phyloP scores from a whole-genome alignment of 805 yeast genomes.

The Myxozyma neotropica region DNA sequence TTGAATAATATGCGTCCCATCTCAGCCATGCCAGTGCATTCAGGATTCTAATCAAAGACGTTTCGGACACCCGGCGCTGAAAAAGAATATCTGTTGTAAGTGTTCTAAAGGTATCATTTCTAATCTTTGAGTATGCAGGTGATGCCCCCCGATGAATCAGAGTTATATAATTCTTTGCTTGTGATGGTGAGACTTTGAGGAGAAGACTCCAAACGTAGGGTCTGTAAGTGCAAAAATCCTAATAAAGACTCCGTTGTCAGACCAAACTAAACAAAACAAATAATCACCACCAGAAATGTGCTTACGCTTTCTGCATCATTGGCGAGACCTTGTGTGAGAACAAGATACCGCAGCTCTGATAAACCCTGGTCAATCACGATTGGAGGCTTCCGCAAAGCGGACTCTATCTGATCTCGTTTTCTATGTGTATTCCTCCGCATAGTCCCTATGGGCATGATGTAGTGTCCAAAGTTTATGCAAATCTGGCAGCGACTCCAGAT shows the following conservation, averaged over 20 bases:
- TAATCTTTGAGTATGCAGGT: slow-evolving; percentile 64
- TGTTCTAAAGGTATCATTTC: slow-evolving; percentile 84
- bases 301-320: slow-evolving; percentile 26
- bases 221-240: slow-evolving; percentile 64
- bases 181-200: slow-evolving; percentile 60
- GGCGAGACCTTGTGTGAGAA: slow-evolving; percentile 29
- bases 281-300: too few species aligned
- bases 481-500: too few species aligned
- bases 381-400: slow-evolving; percentile 25
- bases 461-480: not conserved
- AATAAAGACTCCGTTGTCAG: too few species aligned
- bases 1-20: slow-evolving; percentile 15
- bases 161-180: slow-evolving; percentile 57
- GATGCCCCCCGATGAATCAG: slow-evolving; percentile 62
- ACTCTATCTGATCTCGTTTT: slow-evolving; percentile 21
- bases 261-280: not conserved
- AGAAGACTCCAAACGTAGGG: slow-evolving; percentile 81
- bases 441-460: not conserved
- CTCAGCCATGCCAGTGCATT: slow-evolving; percentile 63
- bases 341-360: slow-evolving; percentile 30
- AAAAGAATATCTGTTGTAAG: slow-evolving; percentile 72
- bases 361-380: slow-evolving; percentile 25
- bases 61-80: slow-evolving; percentile 67
- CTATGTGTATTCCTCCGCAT: slow-evolving; percentile 7
- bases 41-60: slow-evolving; percentile 64